Evolutionary conservation across 768 basidiomycete species (phyloP), one percentile per base, ranked within the genome.

Genomic region (Termitomyces sp.): DNA sequence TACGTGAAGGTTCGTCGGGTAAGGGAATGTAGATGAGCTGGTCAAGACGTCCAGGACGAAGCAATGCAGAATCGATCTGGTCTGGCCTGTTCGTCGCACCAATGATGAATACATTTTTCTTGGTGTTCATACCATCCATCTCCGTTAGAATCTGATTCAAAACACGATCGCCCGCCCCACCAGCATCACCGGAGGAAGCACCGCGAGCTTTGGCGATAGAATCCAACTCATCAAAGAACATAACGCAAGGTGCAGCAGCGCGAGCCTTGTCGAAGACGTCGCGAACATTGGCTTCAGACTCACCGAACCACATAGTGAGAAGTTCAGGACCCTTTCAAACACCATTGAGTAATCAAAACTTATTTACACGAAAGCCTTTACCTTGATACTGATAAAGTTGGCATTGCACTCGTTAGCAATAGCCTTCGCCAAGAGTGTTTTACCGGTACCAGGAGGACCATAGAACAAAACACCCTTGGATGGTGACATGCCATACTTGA

Each of bases 171-270:
- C 96, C 89, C 12, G 97, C 96, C 60, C 97, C 97, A 61, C 97
- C 97, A 54, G 75, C 97, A 73, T 98, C 97, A 40, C 94, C 94
- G 9, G 79, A 74, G 3, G 82, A 80, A 21, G 81, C 80, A 60
- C 97, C 97, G 74, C 97, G 92, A 53, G 94, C 84, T 78, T 98
- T 98, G 46, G 97, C 97, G 66, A 99, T 98, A 15, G 96, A 97
- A 72, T 99, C 97, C 71, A 99, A 80, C 73, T 99, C 97, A 66
- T 99, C 97, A 75, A 99, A 99, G 91, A 99, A 99, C 94, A 99
- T 97, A 64, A 99, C 97, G 70, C 97, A 98, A 54, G 97, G 97
- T 28, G 97, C 96, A 8, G 97, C 97, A 17, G 97, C 97, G 64
- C 97, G 92, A 31, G 97, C 97, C 76, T 98, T 98, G 83, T 99